Base-by-base conservation (phyloP, 495 filamentous ascomycete species). In the Aspergillus panamensis region DNA sequence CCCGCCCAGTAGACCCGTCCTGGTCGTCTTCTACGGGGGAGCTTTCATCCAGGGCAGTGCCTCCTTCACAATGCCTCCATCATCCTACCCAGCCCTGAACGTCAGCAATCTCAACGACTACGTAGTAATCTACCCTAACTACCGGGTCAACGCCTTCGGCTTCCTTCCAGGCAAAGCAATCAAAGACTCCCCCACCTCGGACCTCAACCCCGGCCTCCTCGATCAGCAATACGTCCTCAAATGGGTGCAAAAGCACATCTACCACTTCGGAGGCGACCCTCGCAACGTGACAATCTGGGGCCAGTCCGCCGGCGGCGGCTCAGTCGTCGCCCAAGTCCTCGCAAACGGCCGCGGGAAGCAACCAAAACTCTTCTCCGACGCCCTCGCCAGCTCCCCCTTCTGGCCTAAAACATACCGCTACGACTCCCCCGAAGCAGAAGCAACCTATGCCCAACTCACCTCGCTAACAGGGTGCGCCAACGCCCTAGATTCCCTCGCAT, bases 1-100 rank as follows among this genome's bases (percentile, higher is more conserved):
- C 53, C 68, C 16, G 75, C 69, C 31, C 33, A 8, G 35, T 8
- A 71, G 82, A 14, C 84, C 84, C 0, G 84, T 87, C 0, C 67
- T 86, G 2, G 77, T 84, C 3, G 77, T 76, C 21, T 86, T 85
- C 59, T 84, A 84, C 60, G 84, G 84, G 17, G 85, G 85, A 1
- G 84, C 71, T 0, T 87, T 84, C 65, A 83, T 87, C 44, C 71
- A 84, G 67, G 83, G 83, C 19, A 68, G 70, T 30, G 82, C 78
- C 0, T 76, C 71, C 0, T 79, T 85, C 62, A 68, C 61, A 4
- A 69, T 86, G 12, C 82, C 83, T 1, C 80, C 83, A 6, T 70
- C 80, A 8, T 75, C 72, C 8, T 86, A 82, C 62, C 84, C 82
- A 1, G 70, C 85, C 31, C 69, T 86, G 39, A 81, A 82, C 59